A percentile compares a stretch with the other conserved stretches of the same genome.
These are phyloP conservation scores for Suhomyces wounanorum DNA, from an alignment of 1,139 yeast genomes.

Conservation along the genomic window DNA sequence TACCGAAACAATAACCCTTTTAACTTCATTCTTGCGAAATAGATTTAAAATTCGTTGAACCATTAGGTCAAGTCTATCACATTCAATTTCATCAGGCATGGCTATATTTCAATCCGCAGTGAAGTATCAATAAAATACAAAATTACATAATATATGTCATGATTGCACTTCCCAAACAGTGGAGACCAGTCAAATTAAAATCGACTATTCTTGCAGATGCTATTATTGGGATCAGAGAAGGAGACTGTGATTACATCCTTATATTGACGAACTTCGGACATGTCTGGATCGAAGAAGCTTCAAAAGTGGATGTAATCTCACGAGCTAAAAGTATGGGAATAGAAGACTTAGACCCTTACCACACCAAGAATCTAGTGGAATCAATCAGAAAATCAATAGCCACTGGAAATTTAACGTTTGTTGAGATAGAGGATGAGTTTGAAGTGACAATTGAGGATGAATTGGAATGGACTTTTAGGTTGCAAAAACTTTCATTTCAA, in stretches of 20 bases:
- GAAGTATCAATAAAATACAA: neutral
- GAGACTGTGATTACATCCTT: conserved; percentile 21
- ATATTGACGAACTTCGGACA: conserved; percentile 29
- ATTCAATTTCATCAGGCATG: conserved; percentile 1
- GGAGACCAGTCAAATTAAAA: neutral
- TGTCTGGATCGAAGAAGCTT: conserved; percentile 32
- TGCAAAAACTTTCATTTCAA: conserved; percentile 14
- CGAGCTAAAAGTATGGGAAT: conserved; percentile 28
- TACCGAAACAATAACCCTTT: conserved; percentile 11
- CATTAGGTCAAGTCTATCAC: conserved; percentile 8
- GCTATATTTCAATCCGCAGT: neutral
- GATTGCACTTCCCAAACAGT: neutral
- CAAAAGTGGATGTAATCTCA: conserved; percentile 17
- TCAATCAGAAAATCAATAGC: neutral
- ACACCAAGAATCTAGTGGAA: conserved; percentile 1
- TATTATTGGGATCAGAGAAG: conserved; percentile 2
- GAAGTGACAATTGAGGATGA: neutral
- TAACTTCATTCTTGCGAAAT: neutral
- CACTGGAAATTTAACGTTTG: neutral
- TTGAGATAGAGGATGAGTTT: neutral
- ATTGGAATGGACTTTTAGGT: conserved; percentile 27
- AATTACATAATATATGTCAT: neutral
- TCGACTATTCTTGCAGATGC: neutral
- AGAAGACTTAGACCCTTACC: conserved; percentile 22
- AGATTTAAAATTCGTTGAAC: conserved; percentile 9